phyloP scores from a whole-genome alignment of 371 early-diverging fungal species.

The Mucor piriformis region DNA sequence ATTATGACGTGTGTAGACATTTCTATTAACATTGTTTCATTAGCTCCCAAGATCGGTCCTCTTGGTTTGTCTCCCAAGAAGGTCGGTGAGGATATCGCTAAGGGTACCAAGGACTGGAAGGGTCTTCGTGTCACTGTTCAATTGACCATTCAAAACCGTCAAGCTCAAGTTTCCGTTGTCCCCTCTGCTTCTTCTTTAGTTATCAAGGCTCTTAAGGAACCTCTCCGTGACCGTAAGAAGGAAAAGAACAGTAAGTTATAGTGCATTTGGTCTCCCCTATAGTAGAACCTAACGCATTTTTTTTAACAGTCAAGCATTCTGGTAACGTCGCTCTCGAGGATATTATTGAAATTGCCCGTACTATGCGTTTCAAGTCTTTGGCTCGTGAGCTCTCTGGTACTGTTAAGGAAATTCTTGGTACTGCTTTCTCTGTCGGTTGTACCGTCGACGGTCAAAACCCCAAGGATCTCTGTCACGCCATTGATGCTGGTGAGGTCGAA shows the following conservation, averaged over 20 bases:
- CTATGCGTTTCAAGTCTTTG: conserved; percentile 93
- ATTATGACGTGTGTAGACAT: background rate
- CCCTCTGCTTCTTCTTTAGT: conserved; percentile 98
- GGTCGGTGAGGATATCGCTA: conserved; percentile 99
- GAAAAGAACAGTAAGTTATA: conserved; percentile 88
- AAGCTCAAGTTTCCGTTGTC: conserved; percentile 97
- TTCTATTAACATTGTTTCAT: background rate
- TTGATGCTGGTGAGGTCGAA: conserved; percentile 82
- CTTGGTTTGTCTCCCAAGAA: conserved; percentile 99
- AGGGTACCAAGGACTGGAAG: conserved; percentile 93
- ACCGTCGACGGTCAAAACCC: conserved; percentile 64
- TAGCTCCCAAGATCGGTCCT: conserved; percentile 99
- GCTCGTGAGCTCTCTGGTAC: conserved; percentile 89
- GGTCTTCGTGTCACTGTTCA: conserved; percentile 98
- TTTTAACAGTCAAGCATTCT: conserved; percentile 79
- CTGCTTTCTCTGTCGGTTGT: conserved; percentile 99
- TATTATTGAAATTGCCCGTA: conserved; percentile 96
- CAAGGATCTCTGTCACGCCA: conserved; percentile 48
- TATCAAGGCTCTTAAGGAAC: conserved; percentile 99
- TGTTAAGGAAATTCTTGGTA: conserved; percentile 99
- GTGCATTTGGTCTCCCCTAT: too few relatives aligned
- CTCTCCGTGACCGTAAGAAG: conserved; percentile 99
- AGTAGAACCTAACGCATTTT: background rate
- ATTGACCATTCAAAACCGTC: conserved; percentile 99
- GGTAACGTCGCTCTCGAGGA: conserved; percentile 92